Evolutionary conservation across 257 asterid species (phyloP), one percentile per base, ranked within the genome.

Genomic region (Solanum ahanhuiri): DNA sequence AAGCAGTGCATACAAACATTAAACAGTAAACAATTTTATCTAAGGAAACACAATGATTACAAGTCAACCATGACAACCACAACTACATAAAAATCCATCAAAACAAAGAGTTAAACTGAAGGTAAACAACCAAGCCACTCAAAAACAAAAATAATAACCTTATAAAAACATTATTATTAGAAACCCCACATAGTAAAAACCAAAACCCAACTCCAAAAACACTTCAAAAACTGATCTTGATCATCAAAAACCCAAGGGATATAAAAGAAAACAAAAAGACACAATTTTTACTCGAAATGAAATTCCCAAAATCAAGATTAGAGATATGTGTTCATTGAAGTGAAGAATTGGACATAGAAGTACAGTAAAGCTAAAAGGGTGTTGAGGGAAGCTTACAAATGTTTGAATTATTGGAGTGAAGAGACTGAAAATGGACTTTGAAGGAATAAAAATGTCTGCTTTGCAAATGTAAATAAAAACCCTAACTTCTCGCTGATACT

Each of bases 401-500:
- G 9, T 28, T 9, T 48, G 41, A 81, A 81, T 48, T 81, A 81
- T 81, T 81, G 30, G 89, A 89, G 89, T 88, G 89, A 89, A 77
- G 69, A 23, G 81, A 79, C 66, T 79, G 84, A 48, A 45, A 45
- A 51, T 79, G 41, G 41, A 23, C 20, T 79, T 79, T 79, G 41
- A 48, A 48, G 67, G 84, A 48, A 79, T 48, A 48, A 81, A 41
- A 28, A 48, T 28, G 43, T 48, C 67, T 48, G 84, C 84, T 17
- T 48, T 48, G 86, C 77, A 86, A 86, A 89, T 69, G 87, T 25
- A 88, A 83, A 85, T 82, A 91, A 91, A 93, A 94, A 93, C 98
- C 98, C 98, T 95, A 94, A 92, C 90, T 91, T 91, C 91, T 87
- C 92, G 93, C 95, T 71, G 92, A 89, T 89, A 79, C 91, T 89